Evolutionary conservation across 148 eudicot genomes (phyloP).

Genomic region (Rhododendron mucronatum): DNA sequence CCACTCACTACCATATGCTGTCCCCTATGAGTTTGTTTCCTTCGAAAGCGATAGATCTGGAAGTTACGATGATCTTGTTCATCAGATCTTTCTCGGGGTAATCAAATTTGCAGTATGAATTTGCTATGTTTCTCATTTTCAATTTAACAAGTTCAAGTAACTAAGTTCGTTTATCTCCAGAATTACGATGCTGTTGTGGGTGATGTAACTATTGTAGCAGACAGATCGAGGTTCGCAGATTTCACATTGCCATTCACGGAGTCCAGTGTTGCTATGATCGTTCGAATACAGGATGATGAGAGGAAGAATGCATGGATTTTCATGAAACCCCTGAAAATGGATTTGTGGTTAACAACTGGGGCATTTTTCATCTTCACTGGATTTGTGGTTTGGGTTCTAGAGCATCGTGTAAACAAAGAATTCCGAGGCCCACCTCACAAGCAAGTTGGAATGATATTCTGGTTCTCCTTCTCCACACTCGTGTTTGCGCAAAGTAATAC

Average conservation of each 20-base stretch:
- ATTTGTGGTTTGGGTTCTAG: conserved; percentile 67
- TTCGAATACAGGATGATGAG: conserved; percentile 38
- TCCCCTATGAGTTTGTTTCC: conserved; percentile 26
- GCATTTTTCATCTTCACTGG: conserved; percentile 57
- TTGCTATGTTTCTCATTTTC: not conserved
- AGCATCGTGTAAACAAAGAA: conserved; percentile 56
- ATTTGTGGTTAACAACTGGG: conserved; percentile 56
- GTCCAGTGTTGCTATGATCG: conserved; percentile 56
- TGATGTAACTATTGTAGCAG: conserved; percentile 45
- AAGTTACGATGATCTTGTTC: conserved; percentile 30
- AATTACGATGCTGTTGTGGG: conserved; percentile 58
- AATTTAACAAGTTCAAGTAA: not conserved
- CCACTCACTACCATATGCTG: conserved; percentile 23
- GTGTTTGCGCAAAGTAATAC: conserved; percentile 74
- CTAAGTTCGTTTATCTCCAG: conserved; percentile 21
- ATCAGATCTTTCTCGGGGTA: conserved; percentile 37
- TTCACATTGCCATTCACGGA: conserved; percentile 64
- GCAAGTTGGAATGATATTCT: conserved; percentile 60
- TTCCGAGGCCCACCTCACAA: conserved; percentile 50
- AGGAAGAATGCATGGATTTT: conserved; percentile 60
- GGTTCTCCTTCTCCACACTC: conserved; percentile 68
- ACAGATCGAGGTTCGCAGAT: conserved; percentile 45
- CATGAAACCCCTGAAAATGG: conserved; percentile 53
- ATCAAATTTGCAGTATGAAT: not conserved
- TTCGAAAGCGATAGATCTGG: conserved; percentile 3